Base-by-base conservation (phyloP, 2,329 filamentous ascomycete species). In the Chaetomiaceae sp. region DNA sequence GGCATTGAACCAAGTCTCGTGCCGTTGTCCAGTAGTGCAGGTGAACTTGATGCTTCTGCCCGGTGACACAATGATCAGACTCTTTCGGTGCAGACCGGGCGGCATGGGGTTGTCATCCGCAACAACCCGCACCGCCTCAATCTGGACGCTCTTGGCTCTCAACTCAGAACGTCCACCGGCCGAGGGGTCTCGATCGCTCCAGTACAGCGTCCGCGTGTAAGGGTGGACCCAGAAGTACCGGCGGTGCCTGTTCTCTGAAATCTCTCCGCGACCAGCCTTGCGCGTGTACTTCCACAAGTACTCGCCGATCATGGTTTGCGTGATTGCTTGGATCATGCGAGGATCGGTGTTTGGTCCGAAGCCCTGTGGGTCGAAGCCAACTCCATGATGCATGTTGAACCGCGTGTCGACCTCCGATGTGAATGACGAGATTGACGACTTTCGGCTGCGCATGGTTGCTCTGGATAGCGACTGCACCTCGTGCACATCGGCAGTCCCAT, bases 141-240 rank as follows among this genome's bases (percentile, higher is more conserved):
- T 97, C 14, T 86, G 81, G 37, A 97, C 87, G 65, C 88, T 95
- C 81, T 97, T 97, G 73, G 72, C 78, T 58, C 73, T 75, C 45
- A 91, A 70, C 67, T 96, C 86, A 10, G 78, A 70, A 52, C 85
- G 82, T n/a, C 86, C 86, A 38, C 84, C 86, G 38, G 75, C 77
- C 24, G 86, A 83, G 6, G 93, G 93, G 63, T 97, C 90, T 44
- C 83, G 77, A 56, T 95, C 86, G 62, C 90, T 95, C 93, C 93
- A 98, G 74, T 97, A 97, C 58, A 98, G 68, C 5, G 91, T 96
- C 40, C 90, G 81, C 3, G 91, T 98, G 67, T 97, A 98, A 0
- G 93, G 93, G 63, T 98, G 93, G 18, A 98, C 88, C 93, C 93
- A 98, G 76, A 98, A 98, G 74, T 96, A 98, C 26, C 93, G 83